phyloP scores from a whole-genome alignment of 768 basidiomycete genomes.

The Cystobasidium ongulense region DNA sequence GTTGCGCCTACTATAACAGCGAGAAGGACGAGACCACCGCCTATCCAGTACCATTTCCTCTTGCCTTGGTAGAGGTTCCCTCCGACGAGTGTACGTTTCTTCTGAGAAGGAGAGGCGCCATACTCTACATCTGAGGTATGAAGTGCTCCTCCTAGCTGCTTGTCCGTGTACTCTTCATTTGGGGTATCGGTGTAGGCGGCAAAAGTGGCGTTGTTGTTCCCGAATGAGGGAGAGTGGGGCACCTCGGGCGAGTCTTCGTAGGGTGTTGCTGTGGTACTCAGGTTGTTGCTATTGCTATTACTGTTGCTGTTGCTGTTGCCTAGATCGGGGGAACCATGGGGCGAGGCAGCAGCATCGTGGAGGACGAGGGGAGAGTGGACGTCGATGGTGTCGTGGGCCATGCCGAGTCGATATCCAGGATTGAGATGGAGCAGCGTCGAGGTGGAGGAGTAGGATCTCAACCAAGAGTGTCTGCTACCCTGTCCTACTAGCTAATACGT shows the following conservation, averaged over 20 bases:
- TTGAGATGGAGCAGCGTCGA: neutral
- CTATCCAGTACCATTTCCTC: constrained; percentile 17
- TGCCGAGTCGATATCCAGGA: too few relatives aligned
- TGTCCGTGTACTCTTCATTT: neutral
- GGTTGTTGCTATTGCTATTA: neutral
- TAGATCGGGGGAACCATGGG: neutral
- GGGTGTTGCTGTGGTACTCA: neutral
- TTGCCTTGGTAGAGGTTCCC: neutral
- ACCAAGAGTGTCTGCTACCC: too few relatives aligned
- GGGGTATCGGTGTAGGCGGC: neutral
- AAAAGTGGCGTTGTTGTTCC: neutral
- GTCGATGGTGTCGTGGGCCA: neutral
- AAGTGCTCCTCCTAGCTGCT: neutral
- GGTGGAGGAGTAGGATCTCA: neutral
- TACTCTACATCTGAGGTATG: neutral
- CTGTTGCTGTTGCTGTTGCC: neutral
- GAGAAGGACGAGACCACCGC: neutral
- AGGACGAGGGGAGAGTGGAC: neutral
- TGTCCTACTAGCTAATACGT: too few relatives aligned
- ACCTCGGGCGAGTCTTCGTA: neutral
- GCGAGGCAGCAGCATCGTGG: neutral
- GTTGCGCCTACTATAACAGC: neutral
- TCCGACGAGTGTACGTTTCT: neutral
- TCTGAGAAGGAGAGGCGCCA: neutral
- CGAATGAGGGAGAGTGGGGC: neutral